These are phyloP conservation scores for Fusarium proliferatum DNA, from an alignment of 2,329 filamentous ascomycete species.

Conservation along the genomic window DNA sequence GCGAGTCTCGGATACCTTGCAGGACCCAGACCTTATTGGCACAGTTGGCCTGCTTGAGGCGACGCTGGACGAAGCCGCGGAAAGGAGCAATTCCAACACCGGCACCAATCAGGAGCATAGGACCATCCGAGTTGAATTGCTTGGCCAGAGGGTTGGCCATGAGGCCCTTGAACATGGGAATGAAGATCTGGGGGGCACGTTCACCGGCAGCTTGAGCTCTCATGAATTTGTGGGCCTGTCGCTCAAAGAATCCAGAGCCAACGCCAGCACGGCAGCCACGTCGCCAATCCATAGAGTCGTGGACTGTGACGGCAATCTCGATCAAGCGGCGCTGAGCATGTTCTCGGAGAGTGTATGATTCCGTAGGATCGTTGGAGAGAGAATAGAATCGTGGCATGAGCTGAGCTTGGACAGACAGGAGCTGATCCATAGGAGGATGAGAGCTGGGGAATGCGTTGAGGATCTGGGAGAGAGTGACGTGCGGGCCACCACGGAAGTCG, in stretches of 20 bases:
- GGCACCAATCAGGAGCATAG: conserved; percentile 96
- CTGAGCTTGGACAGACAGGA: conserved; percentile 83
- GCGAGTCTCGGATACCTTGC: conserved; percentile 91
- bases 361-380: conserved; percentile 92
- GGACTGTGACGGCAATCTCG: conserved; percentile 96
- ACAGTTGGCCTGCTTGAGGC: conserved; percentile 93
- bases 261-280: conserved; percentile 81
- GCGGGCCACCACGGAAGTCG: conserved; percentile 89
- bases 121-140: conserved; percentile 91
- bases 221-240: conserved; percentile 79
- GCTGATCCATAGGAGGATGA: conserved; percentile 83
- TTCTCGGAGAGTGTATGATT: conserved; percentile 75
- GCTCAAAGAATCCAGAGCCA: conserved; percentile 93
- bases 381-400: conserved; percentile 99
- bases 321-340: conserved; percentile 81
- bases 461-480: conserved; percentile 86
- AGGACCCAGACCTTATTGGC: conserved; percentile 98
- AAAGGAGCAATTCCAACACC: conserved; percentile 98
- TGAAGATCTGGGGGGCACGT: conserved; percentile 70
- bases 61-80: conserved; percentile 95
- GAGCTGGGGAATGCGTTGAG: conserved; percentile 92
- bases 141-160: conserved; percentile 97
- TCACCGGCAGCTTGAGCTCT: conserved; percentile 72
- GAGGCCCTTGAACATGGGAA: conserved; percentile 98
- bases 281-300: conserved; percentile 85